phyloP scores from a whole-genome alignment of 2,329 filamentous ascomycete species.

The Hypomyces perniciosus region DNA sequence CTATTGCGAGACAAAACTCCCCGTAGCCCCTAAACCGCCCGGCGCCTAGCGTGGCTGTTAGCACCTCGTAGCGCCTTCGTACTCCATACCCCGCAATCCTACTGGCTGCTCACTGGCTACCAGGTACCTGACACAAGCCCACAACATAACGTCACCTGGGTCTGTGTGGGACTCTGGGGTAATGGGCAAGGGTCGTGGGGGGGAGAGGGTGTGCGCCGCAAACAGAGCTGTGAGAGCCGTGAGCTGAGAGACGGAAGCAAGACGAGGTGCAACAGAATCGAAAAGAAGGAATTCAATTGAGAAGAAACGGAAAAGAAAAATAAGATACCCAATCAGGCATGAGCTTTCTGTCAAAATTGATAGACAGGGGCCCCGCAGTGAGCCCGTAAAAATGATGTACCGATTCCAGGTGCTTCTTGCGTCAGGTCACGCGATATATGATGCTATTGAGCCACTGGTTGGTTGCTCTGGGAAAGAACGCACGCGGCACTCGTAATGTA shows the following conservation, averaged over 20 bases:
- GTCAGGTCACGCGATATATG: constrained; percentile 29
- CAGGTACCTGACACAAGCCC: constrained; percentile 13
- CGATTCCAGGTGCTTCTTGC: constrained; percentile 17
- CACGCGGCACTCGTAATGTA: constrained; percentile 1
- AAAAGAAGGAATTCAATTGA: background rate
- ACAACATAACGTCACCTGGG: constrained; percentile 8
- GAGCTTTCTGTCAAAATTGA: background rate
- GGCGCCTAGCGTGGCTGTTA: background rate
- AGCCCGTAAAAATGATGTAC: background rate
- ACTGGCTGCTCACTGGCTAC: constrained; percentile 10
- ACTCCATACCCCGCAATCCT: constrained; percentile 21
- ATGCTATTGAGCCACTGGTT: constrained; percentile 13
- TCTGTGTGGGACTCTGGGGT: constrained; percentile 8
- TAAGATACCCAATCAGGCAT: background rate
- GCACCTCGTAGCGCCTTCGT: constrained; percentile 10
- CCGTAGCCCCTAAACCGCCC: background rate
- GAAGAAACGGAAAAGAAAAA: background rate
- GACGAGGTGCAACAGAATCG: background rate
- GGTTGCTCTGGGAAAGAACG: constrained; percentile 8
- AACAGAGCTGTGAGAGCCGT: background rate
- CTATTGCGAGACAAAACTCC: background rate
- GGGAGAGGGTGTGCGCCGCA: background rate
- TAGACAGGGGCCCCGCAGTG: background rate
- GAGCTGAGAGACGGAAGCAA: background rate
- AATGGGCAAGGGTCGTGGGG: constrained; percentile 9